Percentiles rank a stretch among this genome's conserved stretches.
These are phyloP conservation scores for Aspergillus niger DNA, from an alignment of 2,329 filamentous ascomycete species.

Conservation along the genomic window DNA sequence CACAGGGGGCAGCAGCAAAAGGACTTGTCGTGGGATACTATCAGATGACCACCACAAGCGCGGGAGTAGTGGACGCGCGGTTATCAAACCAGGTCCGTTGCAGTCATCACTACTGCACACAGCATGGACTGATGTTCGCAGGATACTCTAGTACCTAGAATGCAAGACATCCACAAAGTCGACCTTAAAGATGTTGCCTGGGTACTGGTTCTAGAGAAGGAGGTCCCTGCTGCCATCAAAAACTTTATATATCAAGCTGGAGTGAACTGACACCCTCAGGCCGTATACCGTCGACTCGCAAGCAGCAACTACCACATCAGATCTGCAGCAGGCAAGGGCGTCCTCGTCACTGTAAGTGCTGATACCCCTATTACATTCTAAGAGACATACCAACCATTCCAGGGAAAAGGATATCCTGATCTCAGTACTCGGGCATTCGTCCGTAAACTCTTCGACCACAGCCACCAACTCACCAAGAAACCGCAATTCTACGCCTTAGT, in stretches of 20 bases:
- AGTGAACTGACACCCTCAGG: slow-evolving; percentile 40
- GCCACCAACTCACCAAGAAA: slow-evolving; percentile 23
- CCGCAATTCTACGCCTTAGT: slow-evolving; percentile 57
- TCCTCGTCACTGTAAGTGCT: slow-evolving; percentile 57
- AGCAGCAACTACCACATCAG: slow-evolving; percentile 50
- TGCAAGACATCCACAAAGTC: slow-evolving; percentile 48
- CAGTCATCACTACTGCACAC: not conserved
- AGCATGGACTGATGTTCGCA: slow-evolving; percentile 25
- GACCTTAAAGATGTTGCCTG: slow-evolving; percentile 53
- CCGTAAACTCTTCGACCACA: slow-evolving; percentile 44
- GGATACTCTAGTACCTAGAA: slow-evolving; percentile 57
- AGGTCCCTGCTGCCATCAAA: slow-evolving; percentile 42
- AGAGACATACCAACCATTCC: not conserved
- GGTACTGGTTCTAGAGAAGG: slow-evolving; percentile 66
- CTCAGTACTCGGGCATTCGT: slow-evolving; percentile 59
- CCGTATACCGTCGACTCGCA: slow-evolving; percentile 61
- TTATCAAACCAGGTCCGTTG: slow-evolving; percentile 30
- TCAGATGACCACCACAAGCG: slow-evolving; percentile 26
- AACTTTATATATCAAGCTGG: not conserved
- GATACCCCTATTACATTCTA: not conserved
- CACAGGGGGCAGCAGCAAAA: slow-evolving; percentile 47
- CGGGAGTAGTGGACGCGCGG: slow-evolving; percentile 43
- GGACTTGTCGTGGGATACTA: slow-evolving; percentile 45
- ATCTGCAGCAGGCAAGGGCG: slow-evolving; percentile 47
- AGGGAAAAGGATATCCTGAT: slow-evolving; percentile 68